Percentiles rank a stretch among this genome's conserved stretches.
phyloP scores from a whole-genome alignment of 441 rosid genomes.

The Gossypium gossypioides region DNA sequence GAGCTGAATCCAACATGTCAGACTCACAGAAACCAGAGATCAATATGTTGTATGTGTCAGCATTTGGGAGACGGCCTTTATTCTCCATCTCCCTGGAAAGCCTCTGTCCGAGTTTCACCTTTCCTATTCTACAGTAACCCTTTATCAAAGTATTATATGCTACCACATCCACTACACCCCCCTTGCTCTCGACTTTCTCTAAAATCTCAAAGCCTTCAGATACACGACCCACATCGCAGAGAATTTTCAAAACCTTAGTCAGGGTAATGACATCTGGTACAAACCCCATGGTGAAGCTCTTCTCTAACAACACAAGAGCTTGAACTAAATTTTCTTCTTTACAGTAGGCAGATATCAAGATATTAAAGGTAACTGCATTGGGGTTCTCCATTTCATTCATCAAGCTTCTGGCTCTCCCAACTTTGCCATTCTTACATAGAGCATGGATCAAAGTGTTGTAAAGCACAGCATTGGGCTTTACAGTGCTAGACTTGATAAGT shows the following conservation, averaged over 20 bases:
- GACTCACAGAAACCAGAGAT: slow-evolving; percentile 52
- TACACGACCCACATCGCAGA: slow-evolving; percentile 53
- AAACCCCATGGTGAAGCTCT: slow-evolving; percentile 50
- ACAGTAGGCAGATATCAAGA: slow-evolving; percentile 66
- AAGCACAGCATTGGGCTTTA: slow-evolving; percentile 48
- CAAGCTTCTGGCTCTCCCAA: slow-evolving; percentile 77
- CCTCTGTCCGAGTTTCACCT: slow-evolving; percentile 42
- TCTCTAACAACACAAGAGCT: slow-evolving; percentile 63
- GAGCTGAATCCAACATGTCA: slow-evolving; percentile 54
- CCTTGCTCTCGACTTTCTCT: slow-evolving; percentile 63
- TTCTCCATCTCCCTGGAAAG: slow-evolving; percentile 71
- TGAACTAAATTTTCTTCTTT: slow-evolving; percentile 58
- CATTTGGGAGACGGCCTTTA: slow-evolving; percentile 71
- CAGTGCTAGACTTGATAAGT: slow-evolving; percentile 40
- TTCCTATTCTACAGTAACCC: slow-evolving; percentile 55
- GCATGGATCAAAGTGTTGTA: slow-evolving; percentile 68
- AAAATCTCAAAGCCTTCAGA: slow-evolving; percentile 55
- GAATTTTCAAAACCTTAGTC: slow-evolving; percentile 57
- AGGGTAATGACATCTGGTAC: slow-evolving; percentile 60
- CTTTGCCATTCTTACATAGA: slow-evolving; percentile 64
- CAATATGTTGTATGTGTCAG: slow-evolving; percentile 50
- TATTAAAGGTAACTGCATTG: slow-evolving; percentile 60
- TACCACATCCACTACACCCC: slow-evolving; percentile 51
- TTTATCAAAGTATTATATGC: slow-evolving; percentile 63
- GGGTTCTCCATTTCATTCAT: slow-evolving; percentile 64